Evolutionary conservation across 2,329 filamentous ascomycete species (phyloP), one percentile per base, ranked within the genome.

Genomic region (Verticillium albo-atrum): DNA sequence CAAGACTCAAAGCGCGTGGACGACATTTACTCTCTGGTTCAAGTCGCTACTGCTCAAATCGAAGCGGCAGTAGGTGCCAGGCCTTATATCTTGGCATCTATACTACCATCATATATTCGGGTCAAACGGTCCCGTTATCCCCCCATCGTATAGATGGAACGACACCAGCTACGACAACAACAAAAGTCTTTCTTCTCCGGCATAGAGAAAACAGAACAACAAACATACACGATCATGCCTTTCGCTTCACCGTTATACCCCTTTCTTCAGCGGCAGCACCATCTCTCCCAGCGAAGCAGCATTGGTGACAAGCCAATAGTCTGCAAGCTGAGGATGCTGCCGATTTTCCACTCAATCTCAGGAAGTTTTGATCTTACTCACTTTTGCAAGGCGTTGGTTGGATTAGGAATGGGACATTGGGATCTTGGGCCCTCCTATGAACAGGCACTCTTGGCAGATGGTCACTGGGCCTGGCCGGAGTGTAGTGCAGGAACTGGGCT

Each of bases 1-100:
- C 65, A 85, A 82, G 74, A 88, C 85, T 1, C 82, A 83, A 62
- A 78, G 82, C 62, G 79, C 84, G 42, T 89, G 85, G 85, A 86
- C 82, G 7, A 80, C 79, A 25, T 87, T 89, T 65, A 77, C 88
- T 56, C 76, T 89, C 58, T 89, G 86, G 86, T 69, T 89, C 27
- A 50, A 50, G 20, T 50, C 42, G 42, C 42, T 50, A 7, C 42
- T 50, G 42, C 42, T 50, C n/a, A 50, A 50, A 3, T 50, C 42
- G n/a, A 50, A 50, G 42, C n/a, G 42, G 2, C 42, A 50, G 42
- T 50, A 50, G n/a, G 17, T 12, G n/a, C 42, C 14, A n/a, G 6
- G 2, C 15, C 14, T 23, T 25, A 23, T 9, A 15, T 37, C n/a
- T n/a, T n/a, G n/a, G n/a, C n/a, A n/a, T n/a, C n/a, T n/a, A n/a